Base-by-base conservation (phyloP, 1,139 yeast genomes). In the Debaryomycetaceae sp. region DNA sequence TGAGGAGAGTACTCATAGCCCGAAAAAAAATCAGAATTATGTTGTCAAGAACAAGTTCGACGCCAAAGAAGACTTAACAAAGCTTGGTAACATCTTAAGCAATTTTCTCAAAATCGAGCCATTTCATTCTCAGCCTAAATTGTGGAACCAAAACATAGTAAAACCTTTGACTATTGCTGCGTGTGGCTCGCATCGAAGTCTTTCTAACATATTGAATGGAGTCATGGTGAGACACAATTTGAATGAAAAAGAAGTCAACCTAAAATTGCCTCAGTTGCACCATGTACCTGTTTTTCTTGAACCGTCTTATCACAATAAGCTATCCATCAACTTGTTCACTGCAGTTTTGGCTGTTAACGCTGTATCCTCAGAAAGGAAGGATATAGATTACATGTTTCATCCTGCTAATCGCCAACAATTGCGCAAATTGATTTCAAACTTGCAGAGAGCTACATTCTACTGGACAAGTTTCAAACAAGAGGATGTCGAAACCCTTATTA, bases 301-400 rank as follows among this genome's bases (percentile, higher is more conserved):
- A 43, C 89, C 89, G 0, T 81, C 88, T 0, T 75, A 63, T 49
- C 85, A 81, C 51, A 84, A 84, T 55, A 78, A 70, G 47, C 52
- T 83, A 22, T 77, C 88, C 0, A 69, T 83, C 11, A 83, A 85
- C 55, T 60, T 84, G 11, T 85, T 84, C 56, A 75, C 80, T 5
- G 80, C 88, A 0, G 87, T 83, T 1, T 65, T 85, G 42, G 87
- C 88, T 0, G 81, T 82, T 1, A 85, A 85, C 66, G 87, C 90
- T 0, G 86, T 84, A 2, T 80, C 88, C 3, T 83, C 89, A 0
- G 88, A 83, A 55, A 61, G 89, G 40, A 75, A 71, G 11, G 91
- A 80, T 51, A 68, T 75, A 34, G 90, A 85, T 59, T 85, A 81
- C 58, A 81, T 85, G 87, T 83, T 84, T 55, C 84, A 83, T 62